A percentile compares a stretch with the other conserved stretches of the same genome.
Evolutionary conservation across 2,329 filamentous ascomycete genomes (phyloP).

Genomic region (Aspergillus fumigatus): DNA sequence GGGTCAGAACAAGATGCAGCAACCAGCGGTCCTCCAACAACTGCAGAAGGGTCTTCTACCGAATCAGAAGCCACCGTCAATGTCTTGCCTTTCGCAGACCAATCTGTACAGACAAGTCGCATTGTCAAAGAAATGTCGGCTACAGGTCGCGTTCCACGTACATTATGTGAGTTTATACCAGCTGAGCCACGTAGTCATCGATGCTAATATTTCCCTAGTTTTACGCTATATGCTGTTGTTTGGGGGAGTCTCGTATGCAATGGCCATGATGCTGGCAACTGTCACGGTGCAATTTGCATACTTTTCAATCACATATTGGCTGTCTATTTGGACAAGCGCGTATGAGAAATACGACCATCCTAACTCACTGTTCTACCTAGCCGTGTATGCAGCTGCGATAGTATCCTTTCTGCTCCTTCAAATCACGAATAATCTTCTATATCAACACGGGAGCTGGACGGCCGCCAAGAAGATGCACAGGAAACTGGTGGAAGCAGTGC

Average conservation of each 20-base stretch:
- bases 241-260: conserved; percentile 20
- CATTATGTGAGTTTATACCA: conserved; percentile 16
- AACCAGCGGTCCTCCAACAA: background rate
- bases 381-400: conserved; percentile 48
- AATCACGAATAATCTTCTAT: conserved; percentile 32
- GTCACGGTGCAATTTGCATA: conserved; percentile 22
- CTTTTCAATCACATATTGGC: conserved; percentile 27
- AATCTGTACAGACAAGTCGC: conserved; percentile 3
- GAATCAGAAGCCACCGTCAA: conserved; percentile 5
- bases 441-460: conserved; percentile 55
- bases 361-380: conserved; percentile 45
- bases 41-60: conserved; percentile 3
- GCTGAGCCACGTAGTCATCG: no score
- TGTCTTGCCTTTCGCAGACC: conserved; percentile 4
- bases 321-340: conserved; percentile 25
- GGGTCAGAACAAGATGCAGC: conserved; percentile 2
- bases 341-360: conserved; percentile 15
- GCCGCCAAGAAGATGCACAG: conserved; percentile 52
- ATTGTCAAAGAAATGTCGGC: conserved; percentile 20
- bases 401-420: conserved; percentile 28
- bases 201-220: conserved; percentile 8
- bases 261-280: conserved; percentile 15
- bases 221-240: conserved; percentile 24
- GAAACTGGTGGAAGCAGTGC: conserved; percentile 49
- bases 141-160: conserved; percentile 20